Evolutionary conservation across 768 basidiomycete species (phyloP).

Genomic region (Coprinopsis strossmayeri): DNA sequence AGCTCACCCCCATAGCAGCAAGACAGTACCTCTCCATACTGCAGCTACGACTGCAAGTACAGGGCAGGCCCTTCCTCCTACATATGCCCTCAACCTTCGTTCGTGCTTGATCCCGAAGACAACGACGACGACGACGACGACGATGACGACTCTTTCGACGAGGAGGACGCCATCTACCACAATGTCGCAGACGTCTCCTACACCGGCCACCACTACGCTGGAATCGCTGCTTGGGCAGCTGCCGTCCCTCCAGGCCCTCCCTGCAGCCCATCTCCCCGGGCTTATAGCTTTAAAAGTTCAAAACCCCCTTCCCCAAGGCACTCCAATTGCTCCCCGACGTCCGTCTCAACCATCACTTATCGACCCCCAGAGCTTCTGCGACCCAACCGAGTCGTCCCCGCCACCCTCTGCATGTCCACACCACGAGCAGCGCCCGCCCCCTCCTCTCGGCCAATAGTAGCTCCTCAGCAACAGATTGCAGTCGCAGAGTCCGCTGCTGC

Average conservation of each 20-base stretch:
- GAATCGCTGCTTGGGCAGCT: slow-evolving; percentile 44
- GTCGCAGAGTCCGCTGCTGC: slow-evolving; percentile 23
- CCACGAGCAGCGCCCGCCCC: slow-evolving; percentile 24
- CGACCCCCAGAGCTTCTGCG: slow-evolving; percentile 33
- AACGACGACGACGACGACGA: slow-evolving; percentile 16
- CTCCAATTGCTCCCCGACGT: slow-evolving; percentile 16
- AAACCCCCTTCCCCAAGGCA: neutral
- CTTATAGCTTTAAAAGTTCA: neutral
- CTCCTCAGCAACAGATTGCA: slow-evolving; percentile 27
- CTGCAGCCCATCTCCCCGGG: slow-evolving; percentile 11
- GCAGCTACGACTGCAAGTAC: slow-evolving; percentile 38
- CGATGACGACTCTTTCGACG: slow-evolving; percentile 20
- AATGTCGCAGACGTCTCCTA: slow-evolving; percentile 20
- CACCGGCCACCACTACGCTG: slow-evolving; percentile 33
- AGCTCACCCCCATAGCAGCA: slow-evolving; percentile 10
- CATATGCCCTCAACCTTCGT: slow-evolving; percentile 5
- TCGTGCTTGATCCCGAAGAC: neutral
- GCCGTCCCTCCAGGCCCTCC: slow-evolving; percentile 27
- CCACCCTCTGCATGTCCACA: slow-evolving; percentile 46
- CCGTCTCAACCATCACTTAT: slow-evolving; percentile 16
- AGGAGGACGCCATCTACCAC: slow-evolving; percentile 21
- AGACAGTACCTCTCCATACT: slow-evolving; percentile 40
- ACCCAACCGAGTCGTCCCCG: slow-evolving; percentile 35
- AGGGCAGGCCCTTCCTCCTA: slow-evolving; percentile 27
- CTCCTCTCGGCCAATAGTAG: slow-evolving; percentile 25